These are phyloP conservation scores for Leishmania martiniquensis DNA, from an alignment of 208 protist genomes.

Conservation along the genomic window DNA sequence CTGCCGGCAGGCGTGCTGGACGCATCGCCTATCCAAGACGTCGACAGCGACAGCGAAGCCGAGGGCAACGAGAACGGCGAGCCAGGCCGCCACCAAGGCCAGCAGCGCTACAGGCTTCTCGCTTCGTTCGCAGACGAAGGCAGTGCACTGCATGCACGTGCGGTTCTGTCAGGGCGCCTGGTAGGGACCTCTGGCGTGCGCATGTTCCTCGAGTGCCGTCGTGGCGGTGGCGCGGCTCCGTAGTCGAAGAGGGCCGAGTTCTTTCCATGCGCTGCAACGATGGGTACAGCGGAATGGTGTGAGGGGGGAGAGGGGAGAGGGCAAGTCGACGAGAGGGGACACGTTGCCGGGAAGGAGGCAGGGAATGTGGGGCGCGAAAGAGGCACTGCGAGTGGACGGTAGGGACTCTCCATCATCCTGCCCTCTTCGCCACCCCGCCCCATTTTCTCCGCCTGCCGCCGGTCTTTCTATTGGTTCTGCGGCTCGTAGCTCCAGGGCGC, in stretches of 20 bases:
- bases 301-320: not conserved
- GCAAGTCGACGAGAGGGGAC: not conserved
- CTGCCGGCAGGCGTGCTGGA: constrained; percentile 11
- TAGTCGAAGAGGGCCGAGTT: not conserved
- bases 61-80: constrained; percentile 17
- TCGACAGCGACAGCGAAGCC: constrained; percentile 28
- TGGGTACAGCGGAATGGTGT: too few relatives aligned
- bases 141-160: constrained; percentile 77
- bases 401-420: not conserved
- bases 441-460: not conserved
- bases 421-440: not conserved
- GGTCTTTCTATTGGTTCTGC: not conserved
- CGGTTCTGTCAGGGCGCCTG: constrained; percentile 78
- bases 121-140: constrained; percentile 86
- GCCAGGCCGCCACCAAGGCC: constrained; percentile 1
- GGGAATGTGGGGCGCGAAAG: not conserved
- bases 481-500: not conserved
- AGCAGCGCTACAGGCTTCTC: constrained; percentile 30
- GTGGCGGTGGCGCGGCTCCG: constrained; percentile 6
- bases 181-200: constrained; percentile 75
- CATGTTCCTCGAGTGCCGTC: constrained; percentile 77
- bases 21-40: constrained; percentile 29
- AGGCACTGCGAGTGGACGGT: not conserved
- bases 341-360: not conserved
- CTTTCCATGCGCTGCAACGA: not conserved